Evolutionary conservation across 2,329 filamentous ascomycete species (phyloP), one percentile per base, ranked within the genome.

Genomic region (Hypoxylon sp.): DNA sequence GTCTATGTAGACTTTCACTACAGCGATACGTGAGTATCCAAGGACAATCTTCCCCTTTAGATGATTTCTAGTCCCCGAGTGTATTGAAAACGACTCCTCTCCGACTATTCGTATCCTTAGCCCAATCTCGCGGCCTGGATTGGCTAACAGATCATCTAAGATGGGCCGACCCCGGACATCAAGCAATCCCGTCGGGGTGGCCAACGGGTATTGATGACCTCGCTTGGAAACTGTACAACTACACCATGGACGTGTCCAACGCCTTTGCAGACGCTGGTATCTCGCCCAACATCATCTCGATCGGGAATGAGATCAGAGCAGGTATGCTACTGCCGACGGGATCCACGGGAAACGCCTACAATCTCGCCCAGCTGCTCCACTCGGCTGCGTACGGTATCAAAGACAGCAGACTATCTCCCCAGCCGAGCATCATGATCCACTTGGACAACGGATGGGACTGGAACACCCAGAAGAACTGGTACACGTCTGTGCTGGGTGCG

Each of bases 361-460:
- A 89, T 70, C 82, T 90, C 26, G 87, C 87, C 0, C 74, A 75
- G 0, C 77, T 92, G 18, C 79, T 91, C 7, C 83, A 88, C 68
- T 86, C 85, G 5, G 88, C 85, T 0, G 79, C 84, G 0, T 81
- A 78, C 55, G 89, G 84, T 2, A 80, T 92, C 67, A 88, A 86
- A 66, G 85, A 88, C 67, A 88, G 84, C 3, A 76, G 73, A 2
- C 74, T 89, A 21, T 72, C 71, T 35, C 78, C 81, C 0, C 80
- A 82, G 60, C 86, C 88, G 1, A 83, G 87, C 69, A 89, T 91
- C 72, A 86, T 91, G 85, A 83, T 91, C 35, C 89, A 91, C 67
- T 79, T 91, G 3, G 88, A 91, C 71, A 88, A 90, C 67, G 88
- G 88, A n/a, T 92, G 88, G 86, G 81, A 88, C 62, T 89, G 84